Evolutionary conservation across 176 grass and related monocot genomes (phyloP), one percentile per base, ranked within the genome.

Genomic region (Avena sativa): DNA sequence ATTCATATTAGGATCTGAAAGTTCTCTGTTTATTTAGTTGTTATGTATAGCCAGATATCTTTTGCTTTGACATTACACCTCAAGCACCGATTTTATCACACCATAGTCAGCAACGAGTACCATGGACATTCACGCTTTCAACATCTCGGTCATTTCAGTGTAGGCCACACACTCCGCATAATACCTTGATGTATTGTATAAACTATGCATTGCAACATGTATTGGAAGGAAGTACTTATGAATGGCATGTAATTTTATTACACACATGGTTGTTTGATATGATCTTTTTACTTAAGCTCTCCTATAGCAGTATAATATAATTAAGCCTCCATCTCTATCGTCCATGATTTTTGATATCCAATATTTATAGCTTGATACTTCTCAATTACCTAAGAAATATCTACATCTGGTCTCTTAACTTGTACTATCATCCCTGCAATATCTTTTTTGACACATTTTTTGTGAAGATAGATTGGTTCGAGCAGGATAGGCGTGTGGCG

Each of bases 401-500:
- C 11, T 71, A 65, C 46, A 66, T 78, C 13, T 48, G 25, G 43
- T 73, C 30, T 65, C 74, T 74, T 73, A 56, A 34, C 53, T 46
- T 12, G 9, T n/a, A 9, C 30, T 46, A 74, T 76, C 48, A 74
- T 87, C 0, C 36, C 25, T 2, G 36, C 0, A 28, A 17, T 56
- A 58, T 80, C 9, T 87, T 68, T 50, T 34, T 28, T 61, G 38
- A 30, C 30, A 60, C 67, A 28, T 71, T 3, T 78, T 86, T 56
- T 92, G 3, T 85, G 87, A 91, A 98, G 96, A 98, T 98, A 55
- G 96, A 98, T 87, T 93, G 93, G 21, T 98, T 98, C 52, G 92
- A 98, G 80, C 91, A 95, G 83, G 96, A 98, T 89, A 94, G 87
- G 30, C 87, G 72, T 71, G 92, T 92, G 19, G 92, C 95, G 38